Evolutionary conservation across 2,329 filamentous ascomycete species (phyloP).

Genomic region (Coniochaeta prunicola): DNA sequence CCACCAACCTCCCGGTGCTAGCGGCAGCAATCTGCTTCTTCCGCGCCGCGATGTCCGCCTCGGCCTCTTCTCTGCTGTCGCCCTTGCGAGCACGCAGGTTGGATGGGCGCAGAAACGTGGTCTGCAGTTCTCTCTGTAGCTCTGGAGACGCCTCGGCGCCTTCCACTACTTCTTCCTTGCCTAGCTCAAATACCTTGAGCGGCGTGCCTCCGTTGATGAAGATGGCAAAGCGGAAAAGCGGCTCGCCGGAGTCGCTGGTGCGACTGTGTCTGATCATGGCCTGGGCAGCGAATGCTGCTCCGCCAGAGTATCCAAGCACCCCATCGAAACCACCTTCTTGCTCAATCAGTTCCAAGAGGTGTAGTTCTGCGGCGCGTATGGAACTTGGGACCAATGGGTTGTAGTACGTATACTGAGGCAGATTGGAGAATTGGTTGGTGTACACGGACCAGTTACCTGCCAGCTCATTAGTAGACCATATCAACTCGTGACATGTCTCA

Average conservation of each 20-base stretch:
- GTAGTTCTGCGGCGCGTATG: background rate
- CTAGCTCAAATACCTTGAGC: background rate
- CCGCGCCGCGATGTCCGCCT: background rate
- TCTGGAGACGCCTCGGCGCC: background rate
- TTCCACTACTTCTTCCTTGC: background rate
- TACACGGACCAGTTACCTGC: background rate
- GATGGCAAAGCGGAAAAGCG: background rate
- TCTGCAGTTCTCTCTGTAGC: background rate
- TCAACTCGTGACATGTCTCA: background rate
- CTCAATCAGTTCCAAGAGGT: background rate
- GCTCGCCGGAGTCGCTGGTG: background rate
- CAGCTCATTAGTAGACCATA: background rate
- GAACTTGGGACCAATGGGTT: background rate
- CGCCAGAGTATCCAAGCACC: background rate
- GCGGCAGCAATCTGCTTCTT: background rate
- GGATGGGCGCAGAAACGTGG: background rate
- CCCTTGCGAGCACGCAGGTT: background rate
- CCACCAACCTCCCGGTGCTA: background rate
- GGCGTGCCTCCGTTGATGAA: background rate
- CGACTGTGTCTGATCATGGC: background rate
- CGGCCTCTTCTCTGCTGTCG: background rate
- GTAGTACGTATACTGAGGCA: background rate
- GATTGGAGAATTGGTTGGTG: background rate
- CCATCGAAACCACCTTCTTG: background rate
- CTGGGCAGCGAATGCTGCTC: background rate